A percentile compares a stretch with the other conserved stretches of the same genome.
These are phyloP conservation scores for Echium plantagineum DNA, from an alignment of 257 asterid genomes.

Conservation along the genomic window DNA sequence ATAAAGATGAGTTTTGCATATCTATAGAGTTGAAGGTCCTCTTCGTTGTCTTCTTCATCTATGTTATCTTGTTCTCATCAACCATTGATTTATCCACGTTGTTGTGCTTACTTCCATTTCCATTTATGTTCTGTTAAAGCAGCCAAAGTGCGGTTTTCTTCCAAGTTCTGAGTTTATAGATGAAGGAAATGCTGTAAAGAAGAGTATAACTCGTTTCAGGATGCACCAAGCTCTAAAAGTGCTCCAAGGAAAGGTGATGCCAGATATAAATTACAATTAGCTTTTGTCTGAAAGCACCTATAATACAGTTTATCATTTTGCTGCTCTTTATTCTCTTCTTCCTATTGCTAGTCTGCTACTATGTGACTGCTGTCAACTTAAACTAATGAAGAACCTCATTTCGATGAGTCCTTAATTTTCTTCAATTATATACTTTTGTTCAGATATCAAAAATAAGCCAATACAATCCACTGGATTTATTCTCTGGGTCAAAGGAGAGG, in stretches of 20 bases:
- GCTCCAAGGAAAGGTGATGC: constrained; percentile 56
- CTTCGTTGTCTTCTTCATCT: constrained; percentile 10
- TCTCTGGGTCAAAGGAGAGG: constrained; percentile 67
- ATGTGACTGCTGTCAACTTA: background rate
- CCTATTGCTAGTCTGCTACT: background rate
- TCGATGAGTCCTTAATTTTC: background rate
- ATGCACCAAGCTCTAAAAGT: constrained; percentile 84
- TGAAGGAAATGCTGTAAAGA: constrained; percentile 55
- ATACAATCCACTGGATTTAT: constrained; percentile 83
- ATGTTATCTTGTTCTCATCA: constrained; percentile 8
- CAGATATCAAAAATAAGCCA: constrained; percentile 75
- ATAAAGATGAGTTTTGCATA: constrained; percentile 39
- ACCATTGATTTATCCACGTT: constrained; percentile 6
- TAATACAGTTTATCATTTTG: background rate
- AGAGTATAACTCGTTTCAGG: constrained; percentile 55
- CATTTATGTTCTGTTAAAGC: constrained; percentile 20
- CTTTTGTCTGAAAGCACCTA: background rate
- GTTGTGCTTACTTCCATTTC: constrained; percentile 3
- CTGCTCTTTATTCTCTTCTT: background rate
- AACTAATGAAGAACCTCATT: background rate
- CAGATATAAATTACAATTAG: background rate
- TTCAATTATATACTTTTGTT: background rate
- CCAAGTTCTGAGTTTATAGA: constrained; percentile 64
- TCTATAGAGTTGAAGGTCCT: constrained; percentile 87
- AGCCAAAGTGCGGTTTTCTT: constrained; percentile 94